Conservation (phyloP, 768 basidiomycete species). For the Kwoniella sp. region DNA sequence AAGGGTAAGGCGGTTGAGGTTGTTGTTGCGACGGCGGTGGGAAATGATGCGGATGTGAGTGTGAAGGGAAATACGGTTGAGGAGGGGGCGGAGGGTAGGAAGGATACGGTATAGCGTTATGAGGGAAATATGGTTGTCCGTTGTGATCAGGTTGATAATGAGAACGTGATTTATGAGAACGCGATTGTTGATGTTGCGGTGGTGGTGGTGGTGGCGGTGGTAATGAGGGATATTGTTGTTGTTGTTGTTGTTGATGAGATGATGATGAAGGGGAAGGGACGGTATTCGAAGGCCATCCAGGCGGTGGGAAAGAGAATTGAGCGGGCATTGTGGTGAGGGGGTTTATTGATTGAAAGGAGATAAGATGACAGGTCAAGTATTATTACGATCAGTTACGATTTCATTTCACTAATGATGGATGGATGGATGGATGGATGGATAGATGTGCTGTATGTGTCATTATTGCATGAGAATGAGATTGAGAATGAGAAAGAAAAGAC, state of each 20-base stretch:
- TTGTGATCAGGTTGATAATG: constrained; percentile 1
- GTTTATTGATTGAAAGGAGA: too few relatives aligned
- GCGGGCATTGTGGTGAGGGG: not conserved
- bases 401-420: not conserved
- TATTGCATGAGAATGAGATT: not conserved
- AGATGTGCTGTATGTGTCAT: not conserved
- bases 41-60: constrained; percentile 6
- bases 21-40: constrained; percentile 6
- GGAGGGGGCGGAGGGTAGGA: constrained; percentile 1
- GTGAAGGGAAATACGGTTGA: constrained; percentile 9
- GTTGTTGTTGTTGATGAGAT: constrained; percentile 6
- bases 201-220: too few relatives aligned
- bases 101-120: not conserved
- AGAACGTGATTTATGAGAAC: constrained; percentile 4
- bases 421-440: not conserved
- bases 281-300: constrained; percentile 30
- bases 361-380: not conserved
- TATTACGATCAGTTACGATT: not conserved
- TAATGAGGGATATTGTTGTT: constrained; percentile 5
- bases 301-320: constrained; percentile 26
- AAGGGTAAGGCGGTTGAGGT: constrained; percentile 5
- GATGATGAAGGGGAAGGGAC: constrained; percentile 3
- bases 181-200: constrained; percentile 7
- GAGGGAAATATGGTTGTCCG: not conserved
- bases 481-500: not conserved